phyloP scores from a whole-genome alignment of 441 rosid genomes.

The Euphorbia corollata region DNA sequence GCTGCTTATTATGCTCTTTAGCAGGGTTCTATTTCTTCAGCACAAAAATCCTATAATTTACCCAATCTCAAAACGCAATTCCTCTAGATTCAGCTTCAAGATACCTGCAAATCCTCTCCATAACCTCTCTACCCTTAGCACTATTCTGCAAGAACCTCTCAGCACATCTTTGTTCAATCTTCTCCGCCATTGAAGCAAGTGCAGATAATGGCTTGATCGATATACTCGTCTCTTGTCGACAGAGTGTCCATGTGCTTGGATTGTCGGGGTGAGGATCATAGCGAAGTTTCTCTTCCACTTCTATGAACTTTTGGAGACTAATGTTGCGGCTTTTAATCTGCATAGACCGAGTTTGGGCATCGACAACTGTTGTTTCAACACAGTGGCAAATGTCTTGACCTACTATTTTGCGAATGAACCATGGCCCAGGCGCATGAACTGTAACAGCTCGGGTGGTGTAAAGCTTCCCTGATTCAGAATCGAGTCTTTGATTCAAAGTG shows the following conservation, averaged over 20 bases:
- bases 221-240: slow-evolving; percentile 85
- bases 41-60: not conserved
- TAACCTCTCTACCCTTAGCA: slow-evolving; percentile 80
- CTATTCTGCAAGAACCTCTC: slow-evolving; percentile 92
- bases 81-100: slow-evolving; percentile 82
- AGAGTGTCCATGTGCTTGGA: slow-evolving; percentile 68
- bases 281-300: slow-evolving; percentile 78
- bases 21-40: not conserved
- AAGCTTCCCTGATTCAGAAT: slow-evolving; percentile 58
- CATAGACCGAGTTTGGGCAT: slow-evolving; percentile 67
- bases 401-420: slow-evolving; percentile 68
- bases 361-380: slow-evolving; percentile 81
- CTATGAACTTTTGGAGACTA: slow-evolving; percentile 82
- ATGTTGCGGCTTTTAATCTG: slow-evolving; percentile 76
- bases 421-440: slow-evolving; percentile 85
- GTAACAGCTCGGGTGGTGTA: slow-evolving; percentile 80
- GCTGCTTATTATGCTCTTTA: not conserved
- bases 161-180: slow-evolving; percentile 79
- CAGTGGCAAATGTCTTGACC: slow-evolving; percentile 93
- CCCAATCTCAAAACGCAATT: slow-evolving; percentile 32
- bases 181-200: slow-evolving; percentile 93
- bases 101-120: slow-evolving; percentile 94
- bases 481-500: slow-evolving; percentile 64
- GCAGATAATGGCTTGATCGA: slow-evolving; percentile 79
- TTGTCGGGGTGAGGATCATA: slow-evolving; percentile 89